phyloP scores from a whole-genome alignment of 345 rosid genomes.

The Raphanus sativus region DNA sequence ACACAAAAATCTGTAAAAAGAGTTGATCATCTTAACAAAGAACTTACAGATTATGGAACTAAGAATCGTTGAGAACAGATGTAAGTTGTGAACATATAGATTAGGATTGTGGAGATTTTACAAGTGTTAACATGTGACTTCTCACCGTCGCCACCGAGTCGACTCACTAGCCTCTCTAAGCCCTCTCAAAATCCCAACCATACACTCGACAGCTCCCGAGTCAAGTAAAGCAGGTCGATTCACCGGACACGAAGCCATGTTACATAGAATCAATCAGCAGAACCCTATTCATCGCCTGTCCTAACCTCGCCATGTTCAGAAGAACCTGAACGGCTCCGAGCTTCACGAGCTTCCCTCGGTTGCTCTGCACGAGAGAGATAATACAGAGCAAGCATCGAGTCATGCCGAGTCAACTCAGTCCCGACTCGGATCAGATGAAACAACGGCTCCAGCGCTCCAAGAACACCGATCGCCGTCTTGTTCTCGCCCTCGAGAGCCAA shows the following conservation, averaged over 20 bases:
- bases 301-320: constrained; percentile 56
- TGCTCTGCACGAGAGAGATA: constrained; percentile 72
- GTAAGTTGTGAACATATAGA: not conserved
- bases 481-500: constrained; percentile 73
- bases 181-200: constrained; percentile 50
- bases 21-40: too few relatives aligned
- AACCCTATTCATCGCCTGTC: constrained; percentile 50
- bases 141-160: too few relatives aligned
- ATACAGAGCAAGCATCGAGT: constrained; percentile 81
- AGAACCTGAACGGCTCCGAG: constrained; percentile 62
- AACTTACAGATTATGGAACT: too few relatives aligned
- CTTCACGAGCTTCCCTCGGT: constrained; percentile 58
- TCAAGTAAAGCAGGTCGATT: constrained; percentile 70
- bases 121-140: too few relatives aligned
- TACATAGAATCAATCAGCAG: constrained; percentile 56
- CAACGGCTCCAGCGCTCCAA: constrained; percentile 82
- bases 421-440: constrained; percentile 58
- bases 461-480: constrained; percentile 80
- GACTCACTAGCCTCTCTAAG: constrained; percentile 45
- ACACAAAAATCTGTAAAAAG: too few relatives aligned
- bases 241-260: constrained; percentile 53
- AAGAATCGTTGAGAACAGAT: not conserved
- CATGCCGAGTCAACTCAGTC: constrained; percentile 64
- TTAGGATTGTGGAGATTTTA: not conserved
- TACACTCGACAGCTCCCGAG: constrained; percentile 72